Base-by-base conservation (phyloP, 306 rosid species). In the Trichosanthes cucumerina region DNA sequence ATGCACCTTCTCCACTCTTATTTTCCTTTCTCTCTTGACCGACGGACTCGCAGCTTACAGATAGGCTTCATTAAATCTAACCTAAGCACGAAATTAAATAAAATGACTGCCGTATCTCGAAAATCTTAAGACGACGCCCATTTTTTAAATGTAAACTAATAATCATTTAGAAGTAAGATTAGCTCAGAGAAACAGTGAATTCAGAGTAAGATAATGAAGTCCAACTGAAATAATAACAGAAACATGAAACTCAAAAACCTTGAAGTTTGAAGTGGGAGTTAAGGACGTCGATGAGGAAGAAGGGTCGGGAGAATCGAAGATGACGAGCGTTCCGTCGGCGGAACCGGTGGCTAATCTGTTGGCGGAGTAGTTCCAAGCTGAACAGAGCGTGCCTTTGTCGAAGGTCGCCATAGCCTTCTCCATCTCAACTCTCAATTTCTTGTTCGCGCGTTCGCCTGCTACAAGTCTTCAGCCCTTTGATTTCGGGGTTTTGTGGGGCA, bases 311-410 rank as follows among this genome's bases (percentile, higher is more conserved):
- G 89, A 80, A 84, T 92, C 93, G 87, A 92, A 95, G 82, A 95
- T 80, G 33, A 89, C 75, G 74, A 95, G 87, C 0, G 88, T 84
- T 68, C 97, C 99, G 31, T 87, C 91, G 18, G 60, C 24, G 75
- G 97, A 89, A 77, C 86, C 99, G 34, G 90, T 65, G 84, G 93
- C 97, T 26, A 95, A 88, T 83, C 96, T 83, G 28, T 5, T 81
- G 39, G 83, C 85, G 74, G 84, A 84, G 86, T 85, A 84, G 83
- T 91, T 95, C 97, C 99, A 92, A 2, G 93, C 87, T 0, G 97
- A 87, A 87, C 96, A 95, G 18, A 78, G 72, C 3, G 97, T 86
- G 57, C 91, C 93, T 72, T 81, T 73, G 1, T 90, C 93, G 19
- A 92, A 88, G 21, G 33, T 87, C 87, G 88, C 81, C 84, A 95